phyloP scores from a whole-genome alignment of 257 asterid species.

The Lavandula angustifolia region DNA sequence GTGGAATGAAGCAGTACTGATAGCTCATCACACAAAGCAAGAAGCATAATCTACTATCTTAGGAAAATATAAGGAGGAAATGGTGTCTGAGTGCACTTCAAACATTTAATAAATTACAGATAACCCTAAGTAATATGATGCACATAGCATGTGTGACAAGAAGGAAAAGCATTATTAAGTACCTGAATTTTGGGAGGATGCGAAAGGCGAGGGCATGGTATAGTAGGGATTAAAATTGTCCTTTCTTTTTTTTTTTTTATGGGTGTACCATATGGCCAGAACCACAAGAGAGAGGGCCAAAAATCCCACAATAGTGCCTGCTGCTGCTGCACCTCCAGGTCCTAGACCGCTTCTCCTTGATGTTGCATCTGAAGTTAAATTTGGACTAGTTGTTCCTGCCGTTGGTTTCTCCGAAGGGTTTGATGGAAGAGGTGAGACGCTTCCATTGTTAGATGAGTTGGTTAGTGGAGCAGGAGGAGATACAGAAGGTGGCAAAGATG shows the following conservation, averaged over 20 bases:
- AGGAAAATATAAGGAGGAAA: constrained; percentile 6
- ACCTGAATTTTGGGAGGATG: constrained; percentile 91
- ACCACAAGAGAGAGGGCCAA: constrained; percentile 61
- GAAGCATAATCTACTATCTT: neutral
- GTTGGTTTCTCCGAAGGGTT: constrained; percentile 63
- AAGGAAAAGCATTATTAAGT: constrained; percentile 22
- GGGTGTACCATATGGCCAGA: constrained; percentile 60
- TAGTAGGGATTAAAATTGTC: constrained; percentile 45
- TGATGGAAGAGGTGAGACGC: constrained; percentile 41
- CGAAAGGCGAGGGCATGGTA: constrained; percentile 64
- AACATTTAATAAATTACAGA: constrained; percentile 3
- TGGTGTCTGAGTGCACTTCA: constrained; percentile 10
- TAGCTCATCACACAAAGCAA: constrained; percentile 12
- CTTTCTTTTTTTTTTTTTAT: constrained; percentile 60
- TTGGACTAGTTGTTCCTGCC: constrained; percentile 56
- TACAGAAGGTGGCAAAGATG: constrained; percentile 43
- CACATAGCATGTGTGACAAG: constrained; percentile 6
- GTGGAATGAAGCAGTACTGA: constrained; percentile 2
- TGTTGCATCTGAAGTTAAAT: constrained; percentile 41
- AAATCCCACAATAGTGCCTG: constrained; percentile 61
- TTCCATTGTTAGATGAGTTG: constrained; percentile 40
- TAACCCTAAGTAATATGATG: constrained; percentile 14
- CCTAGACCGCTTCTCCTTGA: constrained; percentile 42
- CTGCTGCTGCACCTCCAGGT: constrained; percentile 51
- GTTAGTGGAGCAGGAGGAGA: constrained; percentile 47